phyloP scores from a whole-genome alignment of 1,139 yeast species.

The Saccharomycopsis hybrid region DNA sequence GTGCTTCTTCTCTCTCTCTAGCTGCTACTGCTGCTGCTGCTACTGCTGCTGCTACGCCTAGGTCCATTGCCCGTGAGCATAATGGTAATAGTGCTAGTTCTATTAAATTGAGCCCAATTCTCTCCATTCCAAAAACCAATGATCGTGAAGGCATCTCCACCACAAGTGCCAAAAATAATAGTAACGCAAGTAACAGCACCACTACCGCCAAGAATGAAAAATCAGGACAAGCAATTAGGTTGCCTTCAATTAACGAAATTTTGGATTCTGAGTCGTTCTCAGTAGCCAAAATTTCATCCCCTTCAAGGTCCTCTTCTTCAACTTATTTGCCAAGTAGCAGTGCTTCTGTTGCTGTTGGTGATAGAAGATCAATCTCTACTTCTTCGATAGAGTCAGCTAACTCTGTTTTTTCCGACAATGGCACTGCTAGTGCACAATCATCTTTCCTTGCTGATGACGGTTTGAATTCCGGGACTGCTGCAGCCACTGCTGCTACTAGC shows the following conservation, averaged over 20 bases:
- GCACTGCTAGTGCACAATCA: not conserved
- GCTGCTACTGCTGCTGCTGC: not conserved
- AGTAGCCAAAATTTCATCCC: slow-evolving; percentile 2
- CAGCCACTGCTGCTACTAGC: not conserved
- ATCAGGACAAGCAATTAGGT: slow-evolving; percentile 7
- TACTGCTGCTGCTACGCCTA: too few species aligned
- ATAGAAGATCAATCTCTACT: slow-evolving; percentile 15
- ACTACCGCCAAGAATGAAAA: not conserved
- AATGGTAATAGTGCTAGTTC: not conserved
- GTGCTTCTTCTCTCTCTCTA: not conserved
- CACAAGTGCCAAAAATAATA: too few species aligned
- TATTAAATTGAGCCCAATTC: slow-evolving; percentile 8
- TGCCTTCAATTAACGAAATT: slow-evolving; percentile 20
- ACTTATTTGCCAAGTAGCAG: not conserved
- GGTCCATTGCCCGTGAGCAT: too few species aligned
- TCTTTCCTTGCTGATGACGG: slow-evolving; percentile 9
- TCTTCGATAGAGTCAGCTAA: slow-evolving; percentile 18
- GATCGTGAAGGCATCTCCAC: not conserved
- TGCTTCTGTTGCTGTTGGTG: not conserved
- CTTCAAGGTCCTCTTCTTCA: not conserved
- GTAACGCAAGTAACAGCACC: too few species aligned
- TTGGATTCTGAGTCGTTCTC: slow-evolving; percentile 11
- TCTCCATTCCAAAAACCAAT: slow-evolving; percentile 5
- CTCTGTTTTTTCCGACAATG: slow-evolving; percentile 16
- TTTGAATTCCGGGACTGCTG: not conserved